phyloP scores from a whole-genome alignment of 305 asterid genomes.

The Rubia peregrina region DNA sequence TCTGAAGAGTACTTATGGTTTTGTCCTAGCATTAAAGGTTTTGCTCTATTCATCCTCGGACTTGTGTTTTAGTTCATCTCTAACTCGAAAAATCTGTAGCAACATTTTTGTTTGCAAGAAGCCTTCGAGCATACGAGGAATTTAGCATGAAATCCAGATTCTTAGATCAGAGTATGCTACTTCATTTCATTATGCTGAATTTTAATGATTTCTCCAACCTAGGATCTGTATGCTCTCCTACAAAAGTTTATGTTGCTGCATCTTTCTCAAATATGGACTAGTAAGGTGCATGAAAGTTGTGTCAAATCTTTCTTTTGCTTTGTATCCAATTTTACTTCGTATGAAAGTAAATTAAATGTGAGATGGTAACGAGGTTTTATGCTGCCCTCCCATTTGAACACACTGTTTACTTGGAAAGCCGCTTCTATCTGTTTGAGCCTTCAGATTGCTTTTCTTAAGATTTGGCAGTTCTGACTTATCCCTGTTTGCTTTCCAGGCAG shows the following conservation, averaged over 20 bases:
- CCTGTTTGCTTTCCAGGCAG: constrained; percentile 48
- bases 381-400: neutral
- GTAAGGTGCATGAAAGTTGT: neutral
- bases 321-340: neutral
- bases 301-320: neutral
- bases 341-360: neutral
- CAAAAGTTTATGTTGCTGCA: neutral
- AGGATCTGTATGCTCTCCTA: neutral
- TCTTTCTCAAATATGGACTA: neutral
- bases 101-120: neutral
- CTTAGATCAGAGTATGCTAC: neutral
- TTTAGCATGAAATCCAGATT: neutral
- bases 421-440: neutral
- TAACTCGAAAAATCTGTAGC: neutral
- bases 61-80: neutral
- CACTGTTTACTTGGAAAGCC: neutral
- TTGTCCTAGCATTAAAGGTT: too few species aligned
- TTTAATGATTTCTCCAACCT: neutral
- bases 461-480: constrained; percentile 8
- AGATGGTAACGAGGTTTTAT: neutral
- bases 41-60: neutral
- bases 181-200: neutral
- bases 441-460: neutral
- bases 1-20: neutral
- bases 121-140: neutral